A percentile compares a stretch with the other conserved stretches of the same genome.
Evolutionary conservation across 129 eudicot species (phyloP).

Genomic region (Mikania micrantha): DNA sequence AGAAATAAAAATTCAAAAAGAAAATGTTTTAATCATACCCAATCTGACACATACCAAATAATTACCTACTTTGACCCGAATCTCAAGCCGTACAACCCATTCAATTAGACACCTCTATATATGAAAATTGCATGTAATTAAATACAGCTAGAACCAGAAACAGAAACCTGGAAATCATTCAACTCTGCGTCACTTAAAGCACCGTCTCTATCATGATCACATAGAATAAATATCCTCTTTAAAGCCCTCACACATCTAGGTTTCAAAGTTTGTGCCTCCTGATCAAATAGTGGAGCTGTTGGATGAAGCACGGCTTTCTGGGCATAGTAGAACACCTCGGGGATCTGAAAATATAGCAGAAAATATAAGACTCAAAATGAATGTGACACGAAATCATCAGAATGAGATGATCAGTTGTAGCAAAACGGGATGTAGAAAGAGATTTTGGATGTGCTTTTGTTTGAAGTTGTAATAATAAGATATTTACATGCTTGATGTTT

Average conservation of each 20-base stretch:
- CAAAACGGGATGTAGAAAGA: background rate
- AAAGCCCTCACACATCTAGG: conserved; percentile 93
- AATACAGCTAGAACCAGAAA: conserved; percentile 11
- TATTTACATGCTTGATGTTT: background rate
- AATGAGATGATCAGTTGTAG: background rate
- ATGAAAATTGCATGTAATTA: conserved; percentile 5
- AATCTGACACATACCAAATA: background rate
- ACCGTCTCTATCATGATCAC: conserved; percentile 94
- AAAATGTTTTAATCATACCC: background rate
- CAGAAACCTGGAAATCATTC: conserved; percentile 90
- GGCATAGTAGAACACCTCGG: conserved; percentile 83
- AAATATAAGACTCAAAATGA: background rate
- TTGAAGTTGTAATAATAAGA: background rate
- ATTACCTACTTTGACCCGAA: background rate
- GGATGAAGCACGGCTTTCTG: conserved; percentile 97
- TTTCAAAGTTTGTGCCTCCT: conserved; percentile 76
- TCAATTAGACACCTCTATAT: background rate
- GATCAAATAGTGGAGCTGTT: conserved; percentile 85
- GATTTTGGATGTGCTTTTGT: background rate
- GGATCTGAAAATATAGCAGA: conserved; percentile 49
- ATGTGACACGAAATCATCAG: background rate
- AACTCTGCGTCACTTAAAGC: conserved; percentile 89
- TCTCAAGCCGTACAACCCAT: background rate
- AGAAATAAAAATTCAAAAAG: background rate
- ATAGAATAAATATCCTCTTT: conserved; percentile 83